These are phyloP conservation scores for Metarhizium anisopliae DNA, from an alignment of 2,329 filamentous ascomycete species.

Conservation along the genomic window DNA sequence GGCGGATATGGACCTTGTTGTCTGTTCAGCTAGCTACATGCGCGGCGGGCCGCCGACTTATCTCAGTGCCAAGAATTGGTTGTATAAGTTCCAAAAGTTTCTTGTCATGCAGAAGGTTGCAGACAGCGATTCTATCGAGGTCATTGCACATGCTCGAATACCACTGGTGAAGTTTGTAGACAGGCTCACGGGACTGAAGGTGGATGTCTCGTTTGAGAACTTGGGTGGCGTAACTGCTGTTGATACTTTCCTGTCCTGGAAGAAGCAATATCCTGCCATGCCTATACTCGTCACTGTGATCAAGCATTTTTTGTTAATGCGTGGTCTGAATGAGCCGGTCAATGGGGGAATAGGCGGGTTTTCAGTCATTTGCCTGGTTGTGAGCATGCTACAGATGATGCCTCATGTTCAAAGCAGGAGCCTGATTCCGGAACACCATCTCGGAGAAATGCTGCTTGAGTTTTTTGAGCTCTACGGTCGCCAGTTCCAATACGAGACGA, in stretches of 20 bases:
- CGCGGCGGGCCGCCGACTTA: constrained; percentile 39
- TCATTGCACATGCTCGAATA: constrained; percentile 70
- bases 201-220: constrained; percentile 95
- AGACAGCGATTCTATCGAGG: constrained; percentile 48
- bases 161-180: constrained; percentile 91
- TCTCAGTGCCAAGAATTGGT: constrained; percentile 39
- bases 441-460: constrained; percentile 74
- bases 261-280: constrained; percentile 71
- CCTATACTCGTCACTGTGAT: constrained; percentile 76
- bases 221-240: constrained; percentile 71
- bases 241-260: constrained; percentile 74
- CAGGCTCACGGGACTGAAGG: constrained; percentile 63
- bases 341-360: constrained; percentile 90
- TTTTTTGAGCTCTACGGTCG: constrained; percentile 89
- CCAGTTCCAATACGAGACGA: constrained; percentile 58
- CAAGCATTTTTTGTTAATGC: constrained; percentile 88
- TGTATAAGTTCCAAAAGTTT: constrained; percentile 55
- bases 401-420: constrained; percentile 57
- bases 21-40: constrained; percentile 54
- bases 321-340: constrained; percentile 83
- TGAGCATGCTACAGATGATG: constrained; percentile 76
- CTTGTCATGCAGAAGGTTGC: constrained; percentile 50
- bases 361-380: constrained; percentile 85
- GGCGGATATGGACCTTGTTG: constrained; percentile 89
- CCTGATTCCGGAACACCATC: constrained; percentile 53